Evolutionary conservation across 306 rosid species (phyloP).

Genomic region (Inga leiocalycina): DNA sequence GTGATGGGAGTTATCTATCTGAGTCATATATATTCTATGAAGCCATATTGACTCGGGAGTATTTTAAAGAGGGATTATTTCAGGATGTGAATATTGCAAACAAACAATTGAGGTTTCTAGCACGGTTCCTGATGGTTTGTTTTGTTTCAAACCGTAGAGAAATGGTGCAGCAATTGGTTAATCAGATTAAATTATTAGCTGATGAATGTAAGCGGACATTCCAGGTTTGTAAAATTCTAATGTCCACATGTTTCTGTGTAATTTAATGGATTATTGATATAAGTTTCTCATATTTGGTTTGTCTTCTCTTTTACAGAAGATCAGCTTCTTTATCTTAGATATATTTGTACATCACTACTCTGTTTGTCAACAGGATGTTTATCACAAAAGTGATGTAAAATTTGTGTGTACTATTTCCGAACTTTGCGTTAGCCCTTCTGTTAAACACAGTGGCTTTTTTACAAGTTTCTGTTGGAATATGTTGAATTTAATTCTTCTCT

Average conservation of each 20-base stretch:
- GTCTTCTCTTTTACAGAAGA: background rate
- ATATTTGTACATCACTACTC: background rate
- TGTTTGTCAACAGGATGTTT: background rate
- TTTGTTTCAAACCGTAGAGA: slow-evolving; percentile 75
- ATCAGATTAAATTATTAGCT: slow-evolving; percentile 69
- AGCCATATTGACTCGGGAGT: slow-evolving; percentile 86
- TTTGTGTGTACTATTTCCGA: background rate
- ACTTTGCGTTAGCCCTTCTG: slow-evolving; percentile 8
- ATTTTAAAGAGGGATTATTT: slow-evolving; percentile 81
- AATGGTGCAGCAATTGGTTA: slow-evolving; percentile 73
- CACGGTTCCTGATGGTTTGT: slow-evolving; percentile 84
- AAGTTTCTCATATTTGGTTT: slow-evolving; percentile 13
- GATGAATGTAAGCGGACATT: slow-evolving; percentile 90
- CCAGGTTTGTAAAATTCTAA: slow-evolving; percentile 50
- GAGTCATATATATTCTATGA: slow-evolving; percentile 89
- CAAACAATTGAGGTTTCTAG: slow-evolving; percentile 82
- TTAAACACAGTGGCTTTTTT: background rate
- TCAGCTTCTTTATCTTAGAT: background rate
- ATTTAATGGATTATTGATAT: background rate
- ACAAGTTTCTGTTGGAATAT: background rate
- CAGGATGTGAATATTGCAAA: slow-evolving; percentile 74
- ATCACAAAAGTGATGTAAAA: background rate
- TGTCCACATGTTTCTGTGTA: slow-evolving; percentile 3
- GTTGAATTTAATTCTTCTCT: slow-evolving; percentile 6
- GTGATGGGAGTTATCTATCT: slow-evolving; percentile 79